Percentiles rank a stretch among this genome's conserved stretches.
phyloP scores from a whole-genome alignment of 352 stramenopile species.

The Phytophthora fragariae region DNA sequence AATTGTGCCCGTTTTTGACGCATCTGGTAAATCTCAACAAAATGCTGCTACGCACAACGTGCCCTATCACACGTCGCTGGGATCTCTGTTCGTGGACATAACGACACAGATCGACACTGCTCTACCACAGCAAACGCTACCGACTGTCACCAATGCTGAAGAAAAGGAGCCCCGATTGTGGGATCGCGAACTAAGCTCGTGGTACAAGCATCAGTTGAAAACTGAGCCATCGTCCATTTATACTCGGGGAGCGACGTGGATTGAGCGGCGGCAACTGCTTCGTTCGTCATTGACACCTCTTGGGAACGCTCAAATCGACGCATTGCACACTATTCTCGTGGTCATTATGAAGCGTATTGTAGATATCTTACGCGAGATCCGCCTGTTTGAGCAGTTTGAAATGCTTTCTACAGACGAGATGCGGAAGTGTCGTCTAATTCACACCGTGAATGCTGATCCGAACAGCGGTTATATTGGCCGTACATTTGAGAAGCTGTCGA shows the following conservation, averaged over 20 bases:
- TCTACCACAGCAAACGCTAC: neutral
- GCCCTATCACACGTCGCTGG: constrained; percentile 67
- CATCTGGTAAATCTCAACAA: constrained; percentile 3
- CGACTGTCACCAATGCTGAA: neutral
- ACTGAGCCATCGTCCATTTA: constrained; percentile 5
- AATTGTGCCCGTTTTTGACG: constrained; percentile 41
- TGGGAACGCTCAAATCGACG: constrained; percentile 70
- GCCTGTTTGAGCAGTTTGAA: constrained; percentile 72
- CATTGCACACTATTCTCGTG: constrained; percentile 58
- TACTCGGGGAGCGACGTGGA: constrained; percentile 42
- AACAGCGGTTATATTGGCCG: constrained; percentile 64
- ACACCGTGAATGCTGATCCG: constrained; percentile 55
- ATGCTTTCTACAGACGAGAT: constrained; percentile 53
- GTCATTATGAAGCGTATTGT: constrained; percentile 66
- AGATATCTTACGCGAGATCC: constrained; percentile 60
- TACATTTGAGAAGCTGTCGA: constrained; percentile 60
- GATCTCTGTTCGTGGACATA: constrained; percentile 51
- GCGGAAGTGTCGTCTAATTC: constrained; percentile 55
- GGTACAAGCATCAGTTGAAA: constrained; percentile 43
- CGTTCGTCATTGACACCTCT: constrained; percentile 59
- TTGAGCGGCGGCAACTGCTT: constrained; percentile 56
- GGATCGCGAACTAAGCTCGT: constrained; percentile 38
- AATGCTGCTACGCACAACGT: neutral
- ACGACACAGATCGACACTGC: constrained; percentile 2
- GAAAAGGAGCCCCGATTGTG: neutral